Conservation (phyloP, 208 protist species). For the Blechomonas ayalai region DNA sequence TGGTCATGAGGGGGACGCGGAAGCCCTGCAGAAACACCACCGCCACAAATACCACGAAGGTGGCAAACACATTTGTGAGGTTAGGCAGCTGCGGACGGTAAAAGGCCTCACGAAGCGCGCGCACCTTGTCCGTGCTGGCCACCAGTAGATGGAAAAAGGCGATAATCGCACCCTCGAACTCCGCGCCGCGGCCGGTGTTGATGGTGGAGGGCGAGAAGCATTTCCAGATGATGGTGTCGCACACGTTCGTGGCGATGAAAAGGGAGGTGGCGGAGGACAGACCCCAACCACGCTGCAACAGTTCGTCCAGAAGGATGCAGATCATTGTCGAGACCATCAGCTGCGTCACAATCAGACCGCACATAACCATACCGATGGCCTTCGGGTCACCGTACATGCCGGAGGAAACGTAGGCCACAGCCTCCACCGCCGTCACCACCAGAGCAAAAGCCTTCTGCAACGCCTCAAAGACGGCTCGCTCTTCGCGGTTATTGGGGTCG, state of each 20-base stretch:
- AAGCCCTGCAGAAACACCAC: slow-evolving; percentile 99
- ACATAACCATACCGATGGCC: slow-evolving; percentile 93
- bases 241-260: slow-evolving; percentile 99
- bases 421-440: slow-evolving; percentile 97
- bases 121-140: slow-evolving; percentile 93
- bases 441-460: slow-evolving; percentile 98
- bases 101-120: slow-evolving; percentile 99
- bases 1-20: slow-evolving; percentile 94
- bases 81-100: slow-evolving; percentile 99
- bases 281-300: slow-evolving; percentile 99
- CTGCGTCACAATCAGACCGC: slow-evolving; percentile 97
- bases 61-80: slow-evolving; percentile 99
- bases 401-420: slow-evolving; percentile 95
- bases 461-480: slow-evolving; percentile 95
- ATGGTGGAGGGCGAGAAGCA: slow-evolving; percentile 98
- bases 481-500: slow-evolving; percentile 92
- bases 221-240: slow-evolving; percentile 99
- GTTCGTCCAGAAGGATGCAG: slow-evolving; percentile 98
- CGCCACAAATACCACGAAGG: slow-evolving; percentile 97
- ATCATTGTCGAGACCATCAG: slow-evolving; percentile 97
- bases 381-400: slow-evolving; percentile 99
- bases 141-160: slow-evolving; percentile 98
- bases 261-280: slow-evolving; percentile 99
- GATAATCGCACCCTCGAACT: slow-evolving; percentile 99
- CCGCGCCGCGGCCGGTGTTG: slow-evolving; percentile 95